Percentiles rank a stretch among this genome's conserved stretches.
These are phyloP conservation scores for Colletotrichum sublineola DNA, from an alignment of 2,329 filamentous ascomycete species.

Conservation along the genomic window DNA sequence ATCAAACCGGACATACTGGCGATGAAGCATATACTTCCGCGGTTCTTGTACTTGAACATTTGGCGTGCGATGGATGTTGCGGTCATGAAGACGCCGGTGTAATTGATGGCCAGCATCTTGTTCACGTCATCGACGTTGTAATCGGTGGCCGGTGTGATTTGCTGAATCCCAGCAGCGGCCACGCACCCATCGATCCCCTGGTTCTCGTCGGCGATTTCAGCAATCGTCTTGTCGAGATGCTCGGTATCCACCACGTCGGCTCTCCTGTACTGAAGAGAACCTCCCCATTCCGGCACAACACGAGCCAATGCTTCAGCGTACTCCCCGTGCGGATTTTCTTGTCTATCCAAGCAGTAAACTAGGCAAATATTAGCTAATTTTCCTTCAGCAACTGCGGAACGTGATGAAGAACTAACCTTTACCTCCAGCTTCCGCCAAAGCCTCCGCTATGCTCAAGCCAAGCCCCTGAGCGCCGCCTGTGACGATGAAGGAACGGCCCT, in stretches of 20 bases:
- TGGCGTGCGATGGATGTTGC: constrained; percentile 78
- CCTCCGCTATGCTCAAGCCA: constrained; percentile 80
- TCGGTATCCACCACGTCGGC: constrained; percentile 76
- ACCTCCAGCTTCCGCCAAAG: constrained; percentile 80
- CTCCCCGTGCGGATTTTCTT: constrained; percentile 64
- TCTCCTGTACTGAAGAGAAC: constrained; percentile 74
- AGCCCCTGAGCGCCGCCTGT: constrained; percentile 80
- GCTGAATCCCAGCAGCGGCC: constrained; percentile 77
- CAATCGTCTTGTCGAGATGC: constrained; percentile 69
- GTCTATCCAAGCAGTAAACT: constrained; percentile 71
- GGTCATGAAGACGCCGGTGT: constrained; percentile 78
- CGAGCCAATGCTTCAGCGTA: constrained; percentile 72
- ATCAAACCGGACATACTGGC: constrained; percentile 68
- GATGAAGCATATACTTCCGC: constrained; percentile 69
- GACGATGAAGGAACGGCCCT: constrained; percentile 76
- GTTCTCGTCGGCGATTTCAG: constrained; percentile 71
- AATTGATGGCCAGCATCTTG: constrained; percentile 77
- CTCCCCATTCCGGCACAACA: constrained; percentile 74
- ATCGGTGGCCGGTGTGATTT: constrained; percentile 76
- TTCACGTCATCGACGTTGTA: constrained; percentile 70
- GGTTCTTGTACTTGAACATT: constrained; percentile 64
- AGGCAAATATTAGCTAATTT: background rate
- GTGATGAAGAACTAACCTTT: constrained; percentile 60
- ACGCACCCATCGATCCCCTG: constrained; percentile 76
- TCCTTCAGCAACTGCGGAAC: background rate